phyloP scores from a whole-genome alignment of 2,329 filamentous ascomycete genomes.

The Hymenoscyphus fructigenus region DNA sequence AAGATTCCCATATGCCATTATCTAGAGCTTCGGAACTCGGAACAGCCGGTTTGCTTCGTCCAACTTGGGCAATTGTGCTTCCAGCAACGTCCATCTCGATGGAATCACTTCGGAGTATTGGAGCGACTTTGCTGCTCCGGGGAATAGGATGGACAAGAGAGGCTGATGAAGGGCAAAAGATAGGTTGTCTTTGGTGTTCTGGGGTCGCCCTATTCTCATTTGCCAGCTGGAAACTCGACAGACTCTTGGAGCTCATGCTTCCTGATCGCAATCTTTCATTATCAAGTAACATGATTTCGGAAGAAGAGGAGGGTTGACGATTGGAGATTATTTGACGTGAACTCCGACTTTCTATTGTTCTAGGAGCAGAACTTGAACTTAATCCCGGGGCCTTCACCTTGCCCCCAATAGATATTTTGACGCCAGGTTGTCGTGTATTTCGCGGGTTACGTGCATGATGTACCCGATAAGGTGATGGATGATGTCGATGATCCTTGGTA shows the following conservation, averaged over 20 bases:
- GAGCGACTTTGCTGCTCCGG: slow-evolving; percentile 25
- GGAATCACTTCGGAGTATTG: slow-evolving; percentile 24
- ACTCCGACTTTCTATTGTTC: slow-evolving; percentile 10
- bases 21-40: slow-evolving; percentile 29
- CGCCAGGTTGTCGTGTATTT: slow-evolving; percentile 21
- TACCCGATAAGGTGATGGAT: not conserved
- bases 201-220: not conserved
- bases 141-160: slow-evolving; percentile 32
- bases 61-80: slow-evolving; percentile 31
- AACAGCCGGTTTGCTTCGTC: slow-evolving; percentile 19
- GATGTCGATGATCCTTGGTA: slow-evolving; percentile 24
- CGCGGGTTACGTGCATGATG: not conserved
- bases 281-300: slow-evolving; percentile 35
- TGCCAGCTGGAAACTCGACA: not conserved
- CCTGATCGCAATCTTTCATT: slow-evolving; percentile 14
- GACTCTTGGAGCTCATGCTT: not conserved
- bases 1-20: slow-evolving; percentile 34
- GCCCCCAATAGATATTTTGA: slow-evolving; percentile 34
- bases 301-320: slow-evolving; percentile 19
- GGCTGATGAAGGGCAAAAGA: slow-evolving; percentile 22
- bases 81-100: slow-evolving; percentile 18
- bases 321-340: slow-evolving; percentile 3
- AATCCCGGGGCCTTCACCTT: slow-evolving; percentile 26
- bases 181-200: slow-evolving; percentile 1
- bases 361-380: slow-evolving; percentile 29